Percentiles rank a stretch among this genome's conserved stretches.
These are phyloP conservation scores for Coemansia sp. DNA, from an alignment of 192 early-diverging fungal genomes.

Conservation along the genomic window DNA sequence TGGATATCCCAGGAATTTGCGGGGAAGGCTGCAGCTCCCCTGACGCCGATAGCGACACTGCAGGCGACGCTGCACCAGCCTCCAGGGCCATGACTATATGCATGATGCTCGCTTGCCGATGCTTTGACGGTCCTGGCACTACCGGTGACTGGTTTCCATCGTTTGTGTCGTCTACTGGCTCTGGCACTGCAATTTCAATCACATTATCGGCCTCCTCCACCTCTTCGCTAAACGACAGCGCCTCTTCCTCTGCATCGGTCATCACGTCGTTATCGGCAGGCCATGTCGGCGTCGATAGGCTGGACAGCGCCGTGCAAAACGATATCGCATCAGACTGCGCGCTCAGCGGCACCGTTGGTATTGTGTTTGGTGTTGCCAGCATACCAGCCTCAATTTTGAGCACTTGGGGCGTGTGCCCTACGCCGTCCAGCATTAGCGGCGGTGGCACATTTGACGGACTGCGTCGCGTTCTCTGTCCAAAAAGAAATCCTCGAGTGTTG, in stretches of 20 bases:
- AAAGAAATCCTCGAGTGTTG: neutral
- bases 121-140: neutral
- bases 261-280: neutral
- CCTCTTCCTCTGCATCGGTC: neutral
- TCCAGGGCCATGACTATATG: conserved; percentile 7
- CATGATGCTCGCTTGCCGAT: conserved; percentile 1
- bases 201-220: neutral
- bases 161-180: neutral
- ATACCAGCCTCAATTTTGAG: neutral
- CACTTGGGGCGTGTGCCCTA: conserved; percentile 3
- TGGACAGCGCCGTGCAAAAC: conserved; percentile 44
- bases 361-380: neutral
- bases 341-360: neutral
- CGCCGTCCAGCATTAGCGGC: conserved; percentile 11
- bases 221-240: neutral
- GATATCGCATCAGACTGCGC: conserved; percentile 39
- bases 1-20: neutral
- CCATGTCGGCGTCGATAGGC: conserved; percentile 6
- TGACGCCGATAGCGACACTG: conserved; percentile 2
- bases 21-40: conserved; percentile 7
- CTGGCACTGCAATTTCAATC: neutral
- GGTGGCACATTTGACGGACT: conserved; percentile 14
- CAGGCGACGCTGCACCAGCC: conserved; percentile 4
- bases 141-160: neutral
- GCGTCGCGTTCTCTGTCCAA: conserved; percentile 6